Evolutionary conservation across 2,329 filamentous ascomycete species (phyloP).

Genomic region (Tympanopsis confertula): DNA sequence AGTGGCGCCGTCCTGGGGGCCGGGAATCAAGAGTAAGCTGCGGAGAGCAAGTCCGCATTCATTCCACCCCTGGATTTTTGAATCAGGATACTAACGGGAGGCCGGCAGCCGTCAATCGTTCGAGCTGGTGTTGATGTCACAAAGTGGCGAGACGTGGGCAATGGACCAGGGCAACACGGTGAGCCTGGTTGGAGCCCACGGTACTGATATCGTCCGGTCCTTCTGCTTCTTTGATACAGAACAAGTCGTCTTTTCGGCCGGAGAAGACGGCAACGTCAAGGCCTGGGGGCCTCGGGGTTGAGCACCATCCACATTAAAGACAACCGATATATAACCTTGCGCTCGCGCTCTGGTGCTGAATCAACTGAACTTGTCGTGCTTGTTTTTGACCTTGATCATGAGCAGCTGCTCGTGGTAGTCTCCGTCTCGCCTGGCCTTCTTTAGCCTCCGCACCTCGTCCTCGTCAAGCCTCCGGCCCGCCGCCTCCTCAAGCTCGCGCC

Average conservation of each 20-base stretch:
- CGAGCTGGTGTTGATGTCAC: conserved; percentile 46
- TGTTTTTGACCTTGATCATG: conserved; percentile 80
- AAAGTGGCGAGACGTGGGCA: conserved; percentile 32
- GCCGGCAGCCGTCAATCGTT: conserved; percentile 38
- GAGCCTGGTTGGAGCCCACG: conserved; percentile 49
- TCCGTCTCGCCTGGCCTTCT: conserved; percentile 72
- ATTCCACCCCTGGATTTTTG: conserved; percentile 13
- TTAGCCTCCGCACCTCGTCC: conserved; percentile 73
- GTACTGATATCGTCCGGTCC: conserved; percentile 49
- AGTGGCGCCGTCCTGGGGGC: conserved; percentile 49
- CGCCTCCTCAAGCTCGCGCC: conserved; percentile 72
- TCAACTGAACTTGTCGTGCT: conserved; percentile 73
- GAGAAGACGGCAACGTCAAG: conserved; percentile 45
- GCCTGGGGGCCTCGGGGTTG: conserved; percentile 47
- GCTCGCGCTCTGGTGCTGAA: no score
- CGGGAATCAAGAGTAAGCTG: conserved; percentile 54
- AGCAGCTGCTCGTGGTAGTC: conserved; percentile 81
- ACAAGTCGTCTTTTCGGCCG: conserved; percentile 44
- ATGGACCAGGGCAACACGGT: conserved; percentile 44
- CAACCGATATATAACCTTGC: no score
- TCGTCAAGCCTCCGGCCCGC: conserved; percentile 69
- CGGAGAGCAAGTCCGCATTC: conserved; percentile 16
- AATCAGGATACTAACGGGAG: conserved; percentile 1
- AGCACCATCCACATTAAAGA: no score
- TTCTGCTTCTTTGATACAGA: conserved; percentile 54